Conservation (phyloP, 306 rosid species). For the Morella rubra region DNA sequence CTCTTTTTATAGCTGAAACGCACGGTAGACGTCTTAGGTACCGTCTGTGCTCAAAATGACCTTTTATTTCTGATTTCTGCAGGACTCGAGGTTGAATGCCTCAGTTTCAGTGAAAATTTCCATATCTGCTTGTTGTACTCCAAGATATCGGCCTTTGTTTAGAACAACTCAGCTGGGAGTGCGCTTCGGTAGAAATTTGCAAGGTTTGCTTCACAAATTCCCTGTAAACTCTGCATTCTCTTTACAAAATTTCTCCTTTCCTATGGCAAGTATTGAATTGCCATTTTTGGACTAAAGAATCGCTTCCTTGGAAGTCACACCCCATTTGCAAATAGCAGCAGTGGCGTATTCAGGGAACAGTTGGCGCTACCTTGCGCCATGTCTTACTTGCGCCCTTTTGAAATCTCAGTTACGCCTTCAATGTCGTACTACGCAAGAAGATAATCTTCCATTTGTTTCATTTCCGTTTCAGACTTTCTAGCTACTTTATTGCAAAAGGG, state of each 20-base stretch:
- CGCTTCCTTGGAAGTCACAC: constrained; percentile 10
- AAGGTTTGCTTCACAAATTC: constrained; percentile 5
- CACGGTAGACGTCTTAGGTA: constrained; percentile 1
- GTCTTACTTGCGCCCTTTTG: constrained; percentile 13
- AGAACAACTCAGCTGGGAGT: background rate
- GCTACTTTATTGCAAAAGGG: background rate
- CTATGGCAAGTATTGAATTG: background rate
- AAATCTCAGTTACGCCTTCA: constrained; percentile 14
- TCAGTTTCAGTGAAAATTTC: background rate
- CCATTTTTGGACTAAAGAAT: background rate
- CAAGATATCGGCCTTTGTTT: background rate
- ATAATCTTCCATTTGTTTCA: background rate
- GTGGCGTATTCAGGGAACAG: constrained; percentile 33
- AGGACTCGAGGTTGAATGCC: background rate
- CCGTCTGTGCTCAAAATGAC: background rate
- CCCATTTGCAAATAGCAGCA: constrained; percentile 17
- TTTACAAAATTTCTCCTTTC: background rate
- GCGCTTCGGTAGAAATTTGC: background rate
- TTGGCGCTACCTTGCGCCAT: constrained; percentile 34
- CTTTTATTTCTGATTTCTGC: constrained; percentile 16
- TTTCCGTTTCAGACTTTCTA: background rate
- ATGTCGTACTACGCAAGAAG: constrained; percentile 2
- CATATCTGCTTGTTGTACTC: background rate
- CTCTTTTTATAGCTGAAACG: background rate
- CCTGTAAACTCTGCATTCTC: background rate